Evolutionary conservation across 1,284 basidiomycete genomes (phyloP).

Genomic region (Rhodotorula mucilaginosa): DNA sequence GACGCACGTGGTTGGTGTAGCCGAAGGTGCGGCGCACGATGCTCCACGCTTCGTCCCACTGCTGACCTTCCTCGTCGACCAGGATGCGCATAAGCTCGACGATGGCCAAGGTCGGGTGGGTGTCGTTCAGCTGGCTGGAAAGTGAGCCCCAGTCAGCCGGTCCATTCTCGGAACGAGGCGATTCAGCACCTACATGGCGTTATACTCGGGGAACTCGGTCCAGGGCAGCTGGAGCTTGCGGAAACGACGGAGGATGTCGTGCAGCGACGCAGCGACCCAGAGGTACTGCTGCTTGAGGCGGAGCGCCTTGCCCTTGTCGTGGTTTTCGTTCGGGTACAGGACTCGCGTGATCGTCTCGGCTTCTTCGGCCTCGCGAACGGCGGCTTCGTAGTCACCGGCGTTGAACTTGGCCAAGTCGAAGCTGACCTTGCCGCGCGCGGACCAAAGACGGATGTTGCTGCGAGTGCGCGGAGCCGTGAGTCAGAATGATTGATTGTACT

Average conservation of each 20-base stretch:
- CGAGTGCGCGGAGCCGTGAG: neutral
- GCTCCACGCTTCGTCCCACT: slow-evolving; percentile 77
- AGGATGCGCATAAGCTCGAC: slow-evolving; percentile 85
- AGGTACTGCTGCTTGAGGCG: slow-evolving; percentile 88
- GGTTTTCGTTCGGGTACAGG: slow-evolving; percentile 59
- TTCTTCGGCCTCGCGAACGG: slow-evolving; percentile 78
- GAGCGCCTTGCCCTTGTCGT: slow-evolving; percentile 74
- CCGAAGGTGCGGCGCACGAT: slow-evolving; percentile 85
- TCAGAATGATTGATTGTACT: neutral
- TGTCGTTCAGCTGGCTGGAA: slow-evolving; percentile 83
- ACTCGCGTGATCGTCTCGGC: slow-evolving; percentile 73
- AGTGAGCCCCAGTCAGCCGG: slow-evolving; percentile 2
- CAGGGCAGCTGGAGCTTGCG: slow-evolving; percentile 59
- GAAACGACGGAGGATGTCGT: slow-evolving; percentile 69
- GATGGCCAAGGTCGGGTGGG: slow-evolving; percentile 88
- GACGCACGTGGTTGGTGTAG: slow-evolving; percentile 73
- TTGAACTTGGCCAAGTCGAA: slow-evolving; percentile 85
- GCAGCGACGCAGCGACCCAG: slow-evolving; percentile 56
- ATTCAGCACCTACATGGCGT: slow-evolving; percentile 18
- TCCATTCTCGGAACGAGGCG: neutral
- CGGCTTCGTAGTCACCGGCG: slow-evolving; percentile 63
- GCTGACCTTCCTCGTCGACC: slow-evolving; percentile 78
- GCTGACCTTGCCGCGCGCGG: slow-evolving; percentile 79
- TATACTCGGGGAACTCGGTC: slow-evolving; percentile 68
- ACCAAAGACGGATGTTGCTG: slow-evolving; percentile 60